Evolutionary conservation across 371 early-diverging fungal genomes (phyloP).

Genomic region (Blakeslea trispora): DNA sequence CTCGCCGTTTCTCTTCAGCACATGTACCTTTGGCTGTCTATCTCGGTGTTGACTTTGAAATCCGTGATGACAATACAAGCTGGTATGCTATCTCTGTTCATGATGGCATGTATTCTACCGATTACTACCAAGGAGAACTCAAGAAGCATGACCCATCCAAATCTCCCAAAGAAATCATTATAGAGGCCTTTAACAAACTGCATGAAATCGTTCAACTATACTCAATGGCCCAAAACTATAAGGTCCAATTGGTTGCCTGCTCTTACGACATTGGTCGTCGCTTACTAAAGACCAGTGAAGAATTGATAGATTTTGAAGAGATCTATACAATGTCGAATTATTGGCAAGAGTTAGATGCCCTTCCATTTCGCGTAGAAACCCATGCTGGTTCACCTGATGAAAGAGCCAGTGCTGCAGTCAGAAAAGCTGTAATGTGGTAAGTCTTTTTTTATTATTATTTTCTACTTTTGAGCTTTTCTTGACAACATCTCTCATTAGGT

Average conservation of each 20-base stretch:
- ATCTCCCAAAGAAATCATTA: constrained; percentile 22
- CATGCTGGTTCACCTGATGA: constrained; percentile 66
- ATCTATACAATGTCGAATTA: constrained; percentile 53
- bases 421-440: constrained; percentile 71
- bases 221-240: constrained; percentile 51
- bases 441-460: not conserved
- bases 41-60: constrained; percentile 61
- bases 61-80: constrained; percentile 26
- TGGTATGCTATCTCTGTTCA: constrained; percentile 55
- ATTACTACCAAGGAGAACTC: constrained; percentile 49
- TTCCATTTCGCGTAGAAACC: constrained; percentile 67
- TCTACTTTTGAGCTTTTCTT: too few species aligned
- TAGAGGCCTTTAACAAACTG: constrained; percentile 36
- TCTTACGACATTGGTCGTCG: constrained; percentile 31
- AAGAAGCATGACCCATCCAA: constrained; percentile 11
- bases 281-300: constrained; percentile 32
- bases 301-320: constrained; percentile 16
- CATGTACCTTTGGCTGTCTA: constrained; percentile 56
- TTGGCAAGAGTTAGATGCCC: constrained; percentile 78
- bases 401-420: constrained; percentile 71
- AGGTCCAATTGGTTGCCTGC: constrained; percentile 56
- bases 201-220: constrained; percentile 46
- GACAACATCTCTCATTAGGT: constrained; percentile 19
- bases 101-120: constrained; percentile 62
- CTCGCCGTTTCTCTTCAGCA: constrained; percentile 37